Percentiles rank a stretch among this genome's conserved stretches.
Evolutionary conservation across 2,329 filamentous ascomycete genomes (phyloP).

Genomic region (Aspergillus phoenicis): DNA sequence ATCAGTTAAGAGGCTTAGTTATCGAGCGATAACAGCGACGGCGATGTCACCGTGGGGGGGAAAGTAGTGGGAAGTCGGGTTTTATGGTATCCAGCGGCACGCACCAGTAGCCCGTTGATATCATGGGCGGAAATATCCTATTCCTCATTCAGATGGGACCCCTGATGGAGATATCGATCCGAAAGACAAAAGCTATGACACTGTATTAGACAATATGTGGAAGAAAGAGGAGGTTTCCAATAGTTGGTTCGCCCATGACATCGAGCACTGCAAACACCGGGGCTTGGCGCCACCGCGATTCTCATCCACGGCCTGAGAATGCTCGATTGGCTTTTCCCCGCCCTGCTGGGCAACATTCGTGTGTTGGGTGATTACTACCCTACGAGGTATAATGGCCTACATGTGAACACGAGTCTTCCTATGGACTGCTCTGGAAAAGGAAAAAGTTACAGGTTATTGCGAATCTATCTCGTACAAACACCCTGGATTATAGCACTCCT

Average conservation of each 20-base stretch:
- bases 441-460: constrained; percentile 14
- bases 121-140: background rate
- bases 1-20: constrained; percentile 18
- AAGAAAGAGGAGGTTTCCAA: background rate
- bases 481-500: constrained; percentile 18
- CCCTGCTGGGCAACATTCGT: background rate
- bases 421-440: background rate
- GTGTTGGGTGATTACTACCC: background rate
- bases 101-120: background rate
- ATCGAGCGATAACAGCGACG: constrained; percentile 11
- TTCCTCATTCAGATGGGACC: background rate
- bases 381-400: background rate
- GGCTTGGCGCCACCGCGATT: constrained; percentile 17
- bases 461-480: constrained; percentile 30
- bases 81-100: constrained; percentile 2
- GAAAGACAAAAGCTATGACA: background rate
- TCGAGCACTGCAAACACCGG: constrained; percentile 3
- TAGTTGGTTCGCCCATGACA: constrained; percentile 12
- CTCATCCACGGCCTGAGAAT: background rate
- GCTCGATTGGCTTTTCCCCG: background rate
- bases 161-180: background rate
- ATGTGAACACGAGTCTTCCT: too few species aligned
- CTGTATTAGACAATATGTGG: background rate
- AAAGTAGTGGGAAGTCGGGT: background rate
- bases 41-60: constrained; percentile 24